Evolutionary conservation across 164 flowering plant species (phyloP), one percentile per base, ranked within the genome.

Genomic region (Akebia trifoliata): DNA sequence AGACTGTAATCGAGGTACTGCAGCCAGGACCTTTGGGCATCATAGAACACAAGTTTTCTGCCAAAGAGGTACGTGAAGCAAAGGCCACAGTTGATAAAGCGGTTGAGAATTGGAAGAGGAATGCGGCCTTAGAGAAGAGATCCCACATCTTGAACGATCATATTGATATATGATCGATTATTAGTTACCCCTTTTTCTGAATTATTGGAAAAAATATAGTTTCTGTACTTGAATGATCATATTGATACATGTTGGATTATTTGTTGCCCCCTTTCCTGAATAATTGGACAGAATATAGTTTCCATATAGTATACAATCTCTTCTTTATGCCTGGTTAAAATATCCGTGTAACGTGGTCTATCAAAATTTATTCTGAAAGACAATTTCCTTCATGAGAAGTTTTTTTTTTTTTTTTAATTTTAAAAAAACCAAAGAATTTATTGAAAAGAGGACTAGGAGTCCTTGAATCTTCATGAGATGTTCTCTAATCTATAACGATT

Each of bases 11-110:
- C 28, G 77, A 74, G 54, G 92, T 86, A 18, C 66, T 93, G 61
- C 86, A 90, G 60, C 99, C 99, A 47, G 99, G 97, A 38, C 98
- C 95, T 32, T 51, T 92, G 65, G 95, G 97, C 48, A 78, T 89
- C 49, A 64, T 87, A 28, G 95, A 92, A 55, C 95, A 90, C 81
- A 90, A 93, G 72, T 87, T 84, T 67, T 77, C 88, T 12, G 79
- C 73, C 7, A 74, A 76, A 61, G 98, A 93, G 72, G 71, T 93
- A 30, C 66, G 50, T 6, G 61, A 74, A 60, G 97, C 97, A 14
- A 74, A 74, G 48, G 74, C 78, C 12, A 70, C 84, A 1, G 89
- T 87, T 55, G 43, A 61, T 0, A 67, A 57, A 60, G 87, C 94
- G 22, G 78, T 90, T 7, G 79, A 68, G 61, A 87, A 78, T 59